A percentile compares a stretch with the other conserved stretches of the same genome.
Evolutionary conservation across 768 basidiomycete species (phyloP).

Genomic region (Boletus subcaerulescens): DNA sequence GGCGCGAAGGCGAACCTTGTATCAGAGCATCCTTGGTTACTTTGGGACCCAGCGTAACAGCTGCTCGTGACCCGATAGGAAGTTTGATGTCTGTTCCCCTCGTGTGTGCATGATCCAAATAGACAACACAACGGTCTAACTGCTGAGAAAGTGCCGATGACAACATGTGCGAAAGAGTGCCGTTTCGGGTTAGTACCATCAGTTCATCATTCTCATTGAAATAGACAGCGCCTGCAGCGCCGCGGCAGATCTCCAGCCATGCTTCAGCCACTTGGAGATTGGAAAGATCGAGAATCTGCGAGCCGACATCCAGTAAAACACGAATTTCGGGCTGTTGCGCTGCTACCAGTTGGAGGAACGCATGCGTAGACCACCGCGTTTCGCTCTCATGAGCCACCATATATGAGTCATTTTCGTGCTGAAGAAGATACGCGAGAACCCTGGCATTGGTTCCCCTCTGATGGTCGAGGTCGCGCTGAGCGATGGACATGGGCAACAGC

Average conservation of each 20-base stretch:
- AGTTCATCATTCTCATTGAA: conserved; percentile 29
- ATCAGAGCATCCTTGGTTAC: conserved; percentile 34
- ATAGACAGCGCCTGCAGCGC: conserved; percentile 25
- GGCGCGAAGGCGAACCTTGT: conserved; percentile 24
- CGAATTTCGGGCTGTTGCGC: not conserved
- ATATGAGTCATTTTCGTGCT: conserved; percentile 14
- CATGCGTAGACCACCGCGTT: not conserved
- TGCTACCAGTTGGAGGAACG: not conserved
- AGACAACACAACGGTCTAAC: conserved; percentile 31
- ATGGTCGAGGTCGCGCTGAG: conserved; percentile 22
- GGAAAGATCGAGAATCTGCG: conserved; percentile 50
- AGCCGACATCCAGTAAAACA: conserved; percentile 29
- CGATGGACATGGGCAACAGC: conserved; percentile 31
- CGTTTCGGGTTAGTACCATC: conserved; percentile 25
- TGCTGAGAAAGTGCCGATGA: conserved; percentile 29
- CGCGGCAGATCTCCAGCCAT: conserved; percentile 36
- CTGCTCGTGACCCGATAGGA: conserved; percentile 30
- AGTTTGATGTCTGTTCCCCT: conserved; percentile 36
- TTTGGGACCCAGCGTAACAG: conserved; percentile 35
- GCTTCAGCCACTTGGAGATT: conserved; percentile 37
- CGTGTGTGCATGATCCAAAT: conserved; percentile 24
- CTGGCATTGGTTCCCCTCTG: conserved; percentile 42
- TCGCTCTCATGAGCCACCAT: not conserved
- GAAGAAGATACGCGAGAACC: conserved; percentile 25
- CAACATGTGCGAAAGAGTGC: conserved; percentile 14